These are phyloP conservation scores for Epichloe hybrida DNA, from an alignment of 2,329 filamentous ascomycete species.

Conservation along the genomic window DNA sequence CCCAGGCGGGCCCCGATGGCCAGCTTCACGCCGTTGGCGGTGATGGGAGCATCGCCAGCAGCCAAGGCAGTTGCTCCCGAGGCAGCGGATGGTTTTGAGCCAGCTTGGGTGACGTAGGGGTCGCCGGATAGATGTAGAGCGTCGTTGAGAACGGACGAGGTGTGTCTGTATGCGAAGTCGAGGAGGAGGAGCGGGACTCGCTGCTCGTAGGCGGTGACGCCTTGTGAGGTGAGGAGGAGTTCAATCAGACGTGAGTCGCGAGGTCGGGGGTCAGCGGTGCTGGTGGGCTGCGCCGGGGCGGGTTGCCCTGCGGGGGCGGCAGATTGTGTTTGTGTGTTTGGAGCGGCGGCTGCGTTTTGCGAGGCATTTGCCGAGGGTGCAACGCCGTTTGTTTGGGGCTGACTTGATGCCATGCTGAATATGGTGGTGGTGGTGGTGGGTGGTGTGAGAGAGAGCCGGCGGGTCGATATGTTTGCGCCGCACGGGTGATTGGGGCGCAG, in stretches of 20 bases:
- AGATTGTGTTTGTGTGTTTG: constrained; percentile 20
- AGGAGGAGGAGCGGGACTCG: constrained; percentile 72
- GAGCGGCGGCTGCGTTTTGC: constrained; percentile 11
- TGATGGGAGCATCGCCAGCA: constrained; percentile 42
- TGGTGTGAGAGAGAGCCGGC: not conserved
- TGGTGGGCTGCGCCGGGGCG: constrained; percentile 16
- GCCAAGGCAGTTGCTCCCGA: constrained; percentile 35
- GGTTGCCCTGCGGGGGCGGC: constrained; percentile 17
- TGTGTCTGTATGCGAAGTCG: constrained; percentile 79
- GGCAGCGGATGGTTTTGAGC: constrained; percentile 34
- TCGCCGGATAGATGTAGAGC: constrained; percentile 55
- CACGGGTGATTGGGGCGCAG: not conserved
- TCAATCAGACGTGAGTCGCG: constrained; percentile 71
- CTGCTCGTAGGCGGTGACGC: constrained; percentile 67
- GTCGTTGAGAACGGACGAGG: constrained; percentile 56
- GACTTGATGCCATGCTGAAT: constrained; percentile 21
- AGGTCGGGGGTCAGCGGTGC: constrained; percentile 42
- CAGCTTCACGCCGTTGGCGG: constrained; percentile 54
- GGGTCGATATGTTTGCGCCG: not conserved
- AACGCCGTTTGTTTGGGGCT: constrained; percentile 42
- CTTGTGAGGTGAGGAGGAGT: constrained; percentile 64
- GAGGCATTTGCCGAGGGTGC: constrained; percentile 25
- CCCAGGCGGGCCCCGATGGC: constrained; percentile 56
- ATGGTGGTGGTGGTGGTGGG: not conserved
- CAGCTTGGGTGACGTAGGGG: constrained; percentile 49